These are phyloP conservation scores for Scheffersomyces insectosa DNA, from an alignment of 1,139 yeast genomes.

Conservation along the genomic window DNA sequence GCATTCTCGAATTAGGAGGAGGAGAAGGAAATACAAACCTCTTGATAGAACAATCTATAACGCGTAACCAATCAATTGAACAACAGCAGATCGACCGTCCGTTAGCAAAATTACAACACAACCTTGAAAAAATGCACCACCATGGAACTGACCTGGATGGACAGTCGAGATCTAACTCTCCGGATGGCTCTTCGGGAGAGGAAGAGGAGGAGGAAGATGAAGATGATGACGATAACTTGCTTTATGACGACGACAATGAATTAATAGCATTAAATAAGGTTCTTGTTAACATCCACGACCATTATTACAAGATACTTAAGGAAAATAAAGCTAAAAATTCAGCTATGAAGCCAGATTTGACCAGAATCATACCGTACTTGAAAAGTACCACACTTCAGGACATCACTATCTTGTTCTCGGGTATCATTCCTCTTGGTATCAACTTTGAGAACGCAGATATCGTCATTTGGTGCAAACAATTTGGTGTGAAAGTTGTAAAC, in stretches of 20 bases:
- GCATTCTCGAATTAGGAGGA: constrained; percentile 50
- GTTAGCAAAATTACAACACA: constrained; percentile 77
- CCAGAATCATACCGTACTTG: constrained; percentile 69
- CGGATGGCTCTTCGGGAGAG: constrained; percentile 16
- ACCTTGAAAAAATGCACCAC: constrained; percentile 58
- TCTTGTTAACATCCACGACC: constrained; percentile 60
- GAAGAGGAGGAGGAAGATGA: constrained; percentile 29
- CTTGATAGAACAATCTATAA: constrained; percentile 53
- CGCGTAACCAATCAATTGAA: constrained; percentile 59
- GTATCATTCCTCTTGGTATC: constrained; percentile 79
- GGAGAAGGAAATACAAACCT: constrained; percentile 49
- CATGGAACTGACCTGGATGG: constrained; percentile 10
- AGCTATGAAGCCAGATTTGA: constrained; percentile 53
- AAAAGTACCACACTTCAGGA: constrained; percentile 69
- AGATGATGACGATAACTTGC: constrained; percentile 55
- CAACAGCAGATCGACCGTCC: constrained; percentile 77
- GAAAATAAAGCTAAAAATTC: constrained; percentile 12
- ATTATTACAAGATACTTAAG: constrained; percentile 58
- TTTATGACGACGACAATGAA: constrained; percentile 82
- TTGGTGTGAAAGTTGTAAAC: constrained; percentile 83
- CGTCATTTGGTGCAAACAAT: constrained; percentile 87
- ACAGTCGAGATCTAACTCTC: constrained; percentile 2
- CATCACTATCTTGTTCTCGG: constrained; percentile 76
- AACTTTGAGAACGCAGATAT: constrained; percentile 74
- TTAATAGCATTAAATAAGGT: constrained; percentile 64